Evolutionary conservation across 139 green algal genomes (phyloP), one percentile per base, ranked within the genome.

Genomic region (Asterochloris erici): DNA sequence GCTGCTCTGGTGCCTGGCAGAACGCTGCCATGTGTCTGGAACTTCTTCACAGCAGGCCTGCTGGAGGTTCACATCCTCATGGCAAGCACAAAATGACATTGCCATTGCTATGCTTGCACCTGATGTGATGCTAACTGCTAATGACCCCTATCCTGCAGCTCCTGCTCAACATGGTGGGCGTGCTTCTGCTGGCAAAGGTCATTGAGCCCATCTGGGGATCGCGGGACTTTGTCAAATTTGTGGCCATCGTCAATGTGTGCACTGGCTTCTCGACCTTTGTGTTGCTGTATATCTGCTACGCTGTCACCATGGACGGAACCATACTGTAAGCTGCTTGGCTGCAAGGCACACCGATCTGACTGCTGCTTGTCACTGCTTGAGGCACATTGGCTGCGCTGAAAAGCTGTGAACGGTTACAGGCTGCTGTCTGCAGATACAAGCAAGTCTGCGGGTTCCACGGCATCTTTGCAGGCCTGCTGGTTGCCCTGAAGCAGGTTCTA

Each of bases 401-500:
- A 24, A 73, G 60, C 77, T 24, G 60, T 60, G 60, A 29, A 14
- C 23, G 64, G 64, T 60, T 14, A 28, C 47, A 70, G 16, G 12
- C 11, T 77, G 24, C 23, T 24, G 63, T 77, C 24, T 86, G 77
- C 82, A 93, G 92, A 81, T 97, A 96, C 78, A 82, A 68, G 4
- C 78, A 92, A 62, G 90, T 98, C 29, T 85, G 29, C n/a, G 95
- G 95, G 15, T 99, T 98, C 77, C 93, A 98, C 61, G 95, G 94
- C 24, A 85, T 96, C 1, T 60, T 95, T 60, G 92, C 91, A 0
- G 95, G 86, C 0, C 83, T 98, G 63, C 84, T 98, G 63, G 95
- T 98, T 38, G 94, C 89, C 6, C 73, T 98, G 0, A 99, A 99
- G 90, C 95, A 98, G 87, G 86, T 97, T 10, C 94, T 97, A 83